These are phyloP conservation scores for Lathyrus tuberosus DNA, from an alignment of 306 rosid species.

Conservation along the genomic window DNA sequence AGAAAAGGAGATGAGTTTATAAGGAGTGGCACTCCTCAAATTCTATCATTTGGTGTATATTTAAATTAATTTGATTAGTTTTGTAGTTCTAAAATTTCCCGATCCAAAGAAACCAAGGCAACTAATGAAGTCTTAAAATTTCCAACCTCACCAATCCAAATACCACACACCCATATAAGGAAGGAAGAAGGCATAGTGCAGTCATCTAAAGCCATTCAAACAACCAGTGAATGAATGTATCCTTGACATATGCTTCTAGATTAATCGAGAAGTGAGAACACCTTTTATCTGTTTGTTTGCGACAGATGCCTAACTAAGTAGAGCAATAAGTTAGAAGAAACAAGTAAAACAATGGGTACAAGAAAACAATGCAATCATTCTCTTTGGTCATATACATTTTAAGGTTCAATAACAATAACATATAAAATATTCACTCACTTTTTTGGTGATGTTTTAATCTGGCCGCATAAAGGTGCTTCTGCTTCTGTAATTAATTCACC, in stretches of 20 bases:
- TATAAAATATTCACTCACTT: constrained; percentile 54
- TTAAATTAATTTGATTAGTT: constrained; percentile 25
- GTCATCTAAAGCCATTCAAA: constrained; percentile 37
- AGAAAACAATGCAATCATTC: constrained; percentile 32
- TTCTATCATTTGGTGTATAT: constrained; percentile 12
- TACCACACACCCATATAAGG: constrained; percentile 8
- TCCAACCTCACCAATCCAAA: constrained; percentile 18
- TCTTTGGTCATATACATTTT: constrained; percentile 21
- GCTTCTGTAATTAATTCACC: constrained; percentile 47
- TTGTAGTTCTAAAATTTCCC: constrained; percentile 11
- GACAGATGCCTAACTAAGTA: constrained; percentile 8
- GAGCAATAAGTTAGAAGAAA: constrained; percentile 33
- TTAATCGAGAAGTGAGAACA: constrained; percentile 33
- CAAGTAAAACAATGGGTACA: constrained; percentile 17
- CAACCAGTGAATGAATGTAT: constrained; percentile 25
- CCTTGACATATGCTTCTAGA: constrained; percentile 18
- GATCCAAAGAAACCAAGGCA: constrained; percentile 14
- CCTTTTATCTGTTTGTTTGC: constrained; percentile 35
- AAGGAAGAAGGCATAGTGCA: constrained; percentile 22
- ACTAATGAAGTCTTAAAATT: constrained; percentile 5
- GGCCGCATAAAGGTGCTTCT: constrained; percentile 54
- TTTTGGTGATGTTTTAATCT: constrained; percentile 54
- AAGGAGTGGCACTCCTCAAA: not conserved
- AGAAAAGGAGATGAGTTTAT: no score
- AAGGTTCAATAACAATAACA: constrained; percentile 26